Base-by-base conservation (phyloP, 352 stramenopile genomes). In the Peronospora tabacina region DNA sequence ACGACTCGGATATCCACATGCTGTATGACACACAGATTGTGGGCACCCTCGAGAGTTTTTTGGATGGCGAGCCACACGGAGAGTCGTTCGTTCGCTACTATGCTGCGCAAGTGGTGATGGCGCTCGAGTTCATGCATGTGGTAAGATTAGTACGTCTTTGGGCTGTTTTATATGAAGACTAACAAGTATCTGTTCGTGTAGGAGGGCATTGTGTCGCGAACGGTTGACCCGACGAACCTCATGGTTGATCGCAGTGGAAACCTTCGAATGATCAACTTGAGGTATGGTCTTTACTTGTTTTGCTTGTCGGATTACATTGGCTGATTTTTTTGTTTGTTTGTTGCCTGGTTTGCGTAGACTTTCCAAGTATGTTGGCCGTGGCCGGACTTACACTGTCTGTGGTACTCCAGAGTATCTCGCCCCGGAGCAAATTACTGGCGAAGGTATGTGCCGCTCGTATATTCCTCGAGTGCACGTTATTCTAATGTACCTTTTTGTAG, bases 71-170 rank as follows among this genome's bases (percentile, higher is more conserved):
- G 43, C 49, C 71, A 0, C 75, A 88, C 30, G 75, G 73, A 28
- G 82, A 94, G 46, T 82, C 76, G 12, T 88, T 88, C 28, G 77
- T 91, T 13, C 77, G 76, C 8, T 94, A 88, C 52, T 94, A 94
- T 50, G 79, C 78, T n/a, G 78, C 82, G 5, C 80, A 94, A 61
- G 70, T 91, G 8, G 73, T 94, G 28, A 63, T 91, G 53, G 70
- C 76, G 7, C 66, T 94, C 10, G 78, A 94, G 53, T 87, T 89
- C 42, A 57, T 94, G 40, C 82, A 94, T 50, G 72, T 66, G 66
- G 77, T 86, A 70, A 37, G 61, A 51, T 38, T 26, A 15, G 2
- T 44, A 10, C 7, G 12, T 19, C 16, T 5, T 40, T 30, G 15
- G n/a, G 6, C 30, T 2, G n/a, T 1, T 42, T 52, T 52, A 5